Evolutionary conservation across 108 stramenopile species (phyloP), one percentile per base, ranked within the genome.

Genomic region (Stephanodiscus triporus): DNA sequence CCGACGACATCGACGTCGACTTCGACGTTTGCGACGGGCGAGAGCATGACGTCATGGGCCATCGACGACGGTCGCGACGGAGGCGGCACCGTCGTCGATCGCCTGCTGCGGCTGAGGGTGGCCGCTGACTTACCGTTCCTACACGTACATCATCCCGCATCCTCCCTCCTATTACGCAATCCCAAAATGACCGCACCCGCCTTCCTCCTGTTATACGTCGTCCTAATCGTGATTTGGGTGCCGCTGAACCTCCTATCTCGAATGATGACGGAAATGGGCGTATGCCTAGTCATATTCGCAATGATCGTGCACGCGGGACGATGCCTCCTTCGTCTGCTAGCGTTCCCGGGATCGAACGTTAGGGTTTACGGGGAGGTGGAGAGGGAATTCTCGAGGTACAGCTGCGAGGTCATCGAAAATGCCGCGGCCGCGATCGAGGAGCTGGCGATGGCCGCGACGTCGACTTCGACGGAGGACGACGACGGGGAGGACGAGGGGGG

Each of bases 321-420:
- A 56, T 76, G 69, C 36, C 66, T 34, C 32, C 77, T 95, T 26
- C 87, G 93, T 2, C 66, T 91, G 73, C 78, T 95, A 32, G 91
- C 92, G 19, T 93, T 95, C 76, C 94, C 94, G 8, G 91, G 94
- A n/a, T 75, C 90, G 2, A 87, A 87, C 49, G 66, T 75, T 23
- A 77, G 86, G 13, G 82, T 95, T 11, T 78, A 80, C 10, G 75
- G 76, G 2, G 94, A 95, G 42, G 89, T 95, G 51, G 91, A 93
- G 69, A 57, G 68, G 27, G 94, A 95, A 77, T 95, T 93, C 73
- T 77, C 87, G 1, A 85, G 80, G 63, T 95, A 95, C 75, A 85
- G 85, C 4, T 87, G 91, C 54, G 84, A 88, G 22, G 87, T 93
- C 86, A 59, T 95, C 45, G 70, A 83, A 26, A 64, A 76, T 27